Conservation (phyloP, 306 rosid genomes). For the Fragaria nilgerrensis region DNA sequence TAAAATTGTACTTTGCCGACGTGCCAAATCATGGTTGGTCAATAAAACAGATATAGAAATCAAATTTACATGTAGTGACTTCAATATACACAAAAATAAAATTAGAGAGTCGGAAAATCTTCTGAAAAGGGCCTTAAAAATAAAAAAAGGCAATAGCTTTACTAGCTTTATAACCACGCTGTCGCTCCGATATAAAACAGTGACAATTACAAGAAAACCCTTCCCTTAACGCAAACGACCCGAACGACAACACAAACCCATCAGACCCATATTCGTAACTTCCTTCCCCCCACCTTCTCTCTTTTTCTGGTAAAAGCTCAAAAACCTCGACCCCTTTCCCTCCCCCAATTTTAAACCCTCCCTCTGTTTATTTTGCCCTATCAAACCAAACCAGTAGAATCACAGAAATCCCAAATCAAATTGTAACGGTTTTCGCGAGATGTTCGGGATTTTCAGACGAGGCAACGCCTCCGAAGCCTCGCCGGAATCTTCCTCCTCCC, state of each 20-base stretch:
- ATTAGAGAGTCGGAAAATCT: not conserved
- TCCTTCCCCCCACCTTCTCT: not conserved
- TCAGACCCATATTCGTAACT: conserved; percentile 19
- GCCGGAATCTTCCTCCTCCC: conserved; percentile 30
- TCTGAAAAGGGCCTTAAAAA: not conserved
- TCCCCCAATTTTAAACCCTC: conserved; percentile 56
- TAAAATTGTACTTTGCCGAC: not conserved
- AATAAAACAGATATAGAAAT: not conserved
- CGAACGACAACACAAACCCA: not conserved
- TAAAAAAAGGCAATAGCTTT: not conserved
- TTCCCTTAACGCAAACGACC: not conserved
- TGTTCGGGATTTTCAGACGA: conserved; percentile 47
- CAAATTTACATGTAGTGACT: not conserved
- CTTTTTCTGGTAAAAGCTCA: conserved; percentile 19
- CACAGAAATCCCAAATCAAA: no score
- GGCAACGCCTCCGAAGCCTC: conserved; percentile 48
- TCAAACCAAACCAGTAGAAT: not conserved
- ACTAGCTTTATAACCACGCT: conserved; percentile 40
- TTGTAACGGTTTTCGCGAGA: conserved; percentile 6
- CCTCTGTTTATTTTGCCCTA: not conserved
- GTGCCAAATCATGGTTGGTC: not conserved
- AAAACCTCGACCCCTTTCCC: conserved; percentile 34
- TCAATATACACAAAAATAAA: not conserved
- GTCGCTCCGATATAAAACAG: not conserved
- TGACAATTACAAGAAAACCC: conserved; percentile 27